These are phyloP conservation scores for Colletotrichum plurivorum DNA, from an alignment of 2,329 filamentous ascomycete genomes.

Conservation along the genomic window DNA sequence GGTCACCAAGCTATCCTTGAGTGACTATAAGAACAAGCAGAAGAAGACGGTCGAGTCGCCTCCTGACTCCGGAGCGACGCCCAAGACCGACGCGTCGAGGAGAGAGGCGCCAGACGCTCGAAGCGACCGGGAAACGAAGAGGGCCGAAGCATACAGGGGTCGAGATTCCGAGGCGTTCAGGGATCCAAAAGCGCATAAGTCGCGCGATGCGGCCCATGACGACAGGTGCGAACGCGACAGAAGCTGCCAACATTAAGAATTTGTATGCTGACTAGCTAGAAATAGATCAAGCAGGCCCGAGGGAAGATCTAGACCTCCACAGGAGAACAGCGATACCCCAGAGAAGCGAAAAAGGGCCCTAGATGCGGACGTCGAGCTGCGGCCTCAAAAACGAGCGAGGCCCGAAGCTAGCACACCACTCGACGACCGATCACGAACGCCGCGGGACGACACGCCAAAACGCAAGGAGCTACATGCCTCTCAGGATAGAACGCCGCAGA, in stretches of 20 bases:
- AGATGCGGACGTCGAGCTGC: constrained; percentile 60
- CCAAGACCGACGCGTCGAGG: constrained; percentile 47
- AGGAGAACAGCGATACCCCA: constrained; percentile 47
- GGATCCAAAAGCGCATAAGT: constrained; percentile 50
- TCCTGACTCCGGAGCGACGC: constrained; percentile 37
- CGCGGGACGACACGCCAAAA: constrained; percentile 52
- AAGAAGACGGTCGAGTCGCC: constrained; percentile 47
- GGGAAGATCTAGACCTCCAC: constrained; percentile 11
- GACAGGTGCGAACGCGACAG: constrained; percentile 47
- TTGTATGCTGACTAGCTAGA: constrained; percentile 7
- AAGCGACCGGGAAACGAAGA: constrained; percentile 42
- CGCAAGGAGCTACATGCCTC: constrained; percentile 47
- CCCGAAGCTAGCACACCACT: constrained; percentile 52
- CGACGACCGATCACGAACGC: constrained; percentile 50
- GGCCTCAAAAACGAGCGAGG: constrained; percentile 62
- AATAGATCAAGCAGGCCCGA: constrained; percentile 30
- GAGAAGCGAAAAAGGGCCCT: constrained; percentile 63
- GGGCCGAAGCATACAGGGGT: constrained; percentile 44
- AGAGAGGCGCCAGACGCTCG: constrained; percentile 36
- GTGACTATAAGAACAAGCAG: constrained; percentile 72
- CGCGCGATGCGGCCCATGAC: constrained; percentile 47
- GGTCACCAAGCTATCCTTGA: constrained; percentile 66
- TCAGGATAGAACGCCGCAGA: constrained; percentile 48
- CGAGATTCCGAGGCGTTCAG: constrained; percentile 44
- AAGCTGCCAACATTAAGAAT: neutral